Evolutionary conservation across 2,329 filamentous ascomycete genomes (phyloP).

Genomic region (Metarhizium humberi): DNA sequence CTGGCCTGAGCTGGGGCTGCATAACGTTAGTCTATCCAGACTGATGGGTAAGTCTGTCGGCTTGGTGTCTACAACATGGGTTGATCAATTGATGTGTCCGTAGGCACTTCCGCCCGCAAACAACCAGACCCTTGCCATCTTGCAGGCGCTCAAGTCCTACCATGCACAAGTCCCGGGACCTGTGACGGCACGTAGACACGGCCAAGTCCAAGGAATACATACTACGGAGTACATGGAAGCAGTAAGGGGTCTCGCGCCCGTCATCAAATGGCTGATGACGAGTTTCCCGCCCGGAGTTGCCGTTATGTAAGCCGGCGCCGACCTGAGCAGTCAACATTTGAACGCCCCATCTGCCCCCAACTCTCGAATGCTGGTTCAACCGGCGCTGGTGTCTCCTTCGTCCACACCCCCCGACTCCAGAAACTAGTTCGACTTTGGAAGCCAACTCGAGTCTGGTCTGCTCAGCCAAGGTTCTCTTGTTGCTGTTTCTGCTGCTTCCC

Average conservation of each 20-base stretch:
- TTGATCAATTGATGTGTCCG: no score
- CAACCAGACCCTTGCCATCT: not conserved
- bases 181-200: not conserved
- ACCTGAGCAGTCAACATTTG: not conserved
- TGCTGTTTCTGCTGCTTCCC: not conserved
- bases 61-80: no score
- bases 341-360: conserved; percentile 1
- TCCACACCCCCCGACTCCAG: not conserved
- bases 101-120: not conserved
- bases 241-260: no score
- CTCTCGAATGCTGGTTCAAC: not conserved
- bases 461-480: not conserved
- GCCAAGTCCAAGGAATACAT: not conserved
- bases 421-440: not conserved
- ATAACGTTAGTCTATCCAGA: no score
- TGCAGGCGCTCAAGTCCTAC: not conserved
- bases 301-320: conserved; percentile 8
- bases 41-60: no score
- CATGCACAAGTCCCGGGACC: not conserved
- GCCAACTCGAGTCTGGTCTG: not conserved
- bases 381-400: not conserved
- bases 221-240: no score
- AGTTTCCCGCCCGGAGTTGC: not conserved
- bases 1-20: not conserved
- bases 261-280: no score